Evolutionary conservation across 2,329 filamentous ascomycete genomes (phyloP).

Genomic region (Emergomyces pasteurianus): DNA sequence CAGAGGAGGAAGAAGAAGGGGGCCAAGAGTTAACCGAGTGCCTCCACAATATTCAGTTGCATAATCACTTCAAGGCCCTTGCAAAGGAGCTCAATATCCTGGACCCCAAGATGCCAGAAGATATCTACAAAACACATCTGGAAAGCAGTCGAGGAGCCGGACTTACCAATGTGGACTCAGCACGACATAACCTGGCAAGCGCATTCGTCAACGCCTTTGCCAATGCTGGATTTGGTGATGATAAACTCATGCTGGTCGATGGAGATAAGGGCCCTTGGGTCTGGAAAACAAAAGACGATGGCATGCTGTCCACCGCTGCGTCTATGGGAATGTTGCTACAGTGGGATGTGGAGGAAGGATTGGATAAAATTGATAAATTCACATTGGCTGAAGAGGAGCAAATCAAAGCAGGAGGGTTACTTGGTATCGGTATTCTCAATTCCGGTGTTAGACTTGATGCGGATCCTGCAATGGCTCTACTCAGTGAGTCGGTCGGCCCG

Average conservation of each 20-base stretch:
- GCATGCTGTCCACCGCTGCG: slow-evolving; percentile 92
- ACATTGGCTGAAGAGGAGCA: slow-evolving; percentile 72
- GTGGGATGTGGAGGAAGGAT: slow-evolving; percentile 84
- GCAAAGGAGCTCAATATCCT: slow-evolving; percentile 95
- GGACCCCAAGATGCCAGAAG: slow-evolving; percentile 91
- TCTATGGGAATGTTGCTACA: slow-evolving; percentile 83
- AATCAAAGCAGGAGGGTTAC: slow-evolving; percentile 81
- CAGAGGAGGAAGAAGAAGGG: slow-evolving; percentile 47
- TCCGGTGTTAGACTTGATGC: slow-evolving; percentile 81
- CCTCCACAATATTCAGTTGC: slow-evolving; percentile 73
- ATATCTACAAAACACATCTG: slow-evolving; percentile 98
- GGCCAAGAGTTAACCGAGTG: slow-evolving; percentile 68
- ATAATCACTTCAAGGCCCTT: slow-evolving; percentile 85
- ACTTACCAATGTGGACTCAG: slow-evolving; percentile 89
- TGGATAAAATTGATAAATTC: slow-evolving; percentile 91
- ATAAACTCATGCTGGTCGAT: slow-evolving; percentile 95
- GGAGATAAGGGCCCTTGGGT: slow-evolving; percentile 89
- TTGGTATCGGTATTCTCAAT: slow-evolving; percentile 93
- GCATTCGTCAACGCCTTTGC: slow-evolving; percentile 96
- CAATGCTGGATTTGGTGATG: slow-evolving; percentile 87
- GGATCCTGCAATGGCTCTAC: slow-evolving; percentile 77
- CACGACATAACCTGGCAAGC: slow-evolving; percentile 87
- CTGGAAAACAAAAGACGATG: slow-evolving; percentile 98
- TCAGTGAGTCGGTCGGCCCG: slow-evolving; percentile 70
- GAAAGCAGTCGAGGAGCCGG: slow-evolving; percentile 89